Conservation (phyloP, 2,329 filamentous ascomycete genomes). For the Hysterium pulicare region DNA sequence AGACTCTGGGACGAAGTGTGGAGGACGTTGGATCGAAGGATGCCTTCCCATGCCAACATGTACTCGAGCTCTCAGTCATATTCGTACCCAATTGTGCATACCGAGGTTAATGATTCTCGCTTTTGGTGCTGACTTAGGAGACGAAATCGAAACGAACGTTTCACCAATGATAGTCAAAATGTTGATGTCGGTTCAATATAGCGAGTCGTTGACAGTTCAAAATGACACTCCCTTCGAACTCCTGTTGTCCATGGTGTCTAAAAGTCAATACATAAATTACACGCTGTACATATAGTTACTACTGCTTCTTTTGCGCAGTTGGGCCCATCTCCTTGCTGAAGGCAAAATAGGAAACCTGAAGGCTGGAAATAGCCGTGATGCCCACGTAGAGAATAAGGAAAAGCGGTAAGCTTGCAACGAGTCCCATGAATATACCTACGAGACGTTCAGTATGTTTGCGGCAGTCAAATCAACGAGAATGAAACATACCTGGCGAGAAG, state of each 20-base stretch:
- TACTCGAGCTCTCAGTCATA: too few relatives aligned
- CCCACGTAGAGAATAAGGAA: conserved; percentile 76
- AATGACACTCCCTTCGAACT: background rate
- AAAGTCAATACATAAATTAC: conserved; percentile 13
- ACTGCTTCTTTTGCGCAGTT: conserved; percentile 78
- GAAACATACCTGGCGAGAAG: conserved; percentile 72
- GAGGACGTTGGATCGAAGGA: too few relatives aligned
- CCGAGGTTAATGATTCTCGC: too few relatives aligned
- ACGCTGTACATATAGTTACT: conserved; percentile 20
- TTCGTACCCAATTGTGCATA: too few relatives aligned
- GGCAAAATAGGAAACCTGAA: conserved; percentile 88
- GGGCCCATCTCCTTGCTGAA: conserved; percentile 96
- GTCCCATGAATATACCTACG: conserved; percentile 82
- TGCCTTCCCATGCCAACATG: too few relatives aligned
- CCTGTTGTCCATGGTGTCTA: background rate
- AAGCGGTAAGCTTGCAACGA: conserved; percentile 68
- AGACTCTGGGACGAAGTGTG: too few relatives aligned
- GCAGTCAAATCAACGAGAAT: background rate
- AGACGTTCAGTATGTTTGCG: background rate
- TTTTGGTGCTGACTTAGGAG: background rate
- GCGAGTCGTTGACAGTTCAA: background rate
- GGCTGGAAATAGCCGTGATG: conserved; percentile 69
- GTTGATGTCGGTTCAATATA: background rate
- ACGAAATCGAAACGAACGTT: background rate
- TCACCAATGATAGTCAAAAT: background rate